Evolutionary conservation across 805 yeast genomes (phyloP), one percentile per base, ranked within the genome.

Genomic region (Candida methanosorbosa): DNA sequence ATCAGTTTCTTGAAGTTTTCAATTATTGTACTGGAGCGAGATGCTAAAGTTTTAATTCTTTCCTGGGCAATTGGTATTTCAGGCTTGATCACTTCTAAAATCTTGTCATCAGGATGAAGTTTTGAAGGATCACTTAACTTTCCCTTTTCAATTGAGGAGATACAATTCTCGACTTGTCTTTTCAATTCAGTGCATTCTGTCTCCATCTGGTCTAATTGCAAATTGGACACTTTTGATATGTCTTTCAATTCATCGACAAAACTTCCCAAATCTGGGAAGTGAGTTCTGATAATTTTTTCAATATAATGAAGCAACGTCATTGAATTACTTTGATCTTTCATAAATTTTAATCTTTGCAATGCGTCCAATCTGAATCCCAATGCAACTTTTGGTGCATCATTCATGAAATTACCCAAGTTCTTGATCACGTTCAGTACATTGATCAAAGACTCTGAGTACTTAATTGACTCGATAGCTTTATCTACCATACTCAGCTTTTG

Each of bases 361-460:
- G 90, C 78, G 29, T 78, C 69, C 38, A 82, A 61, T 46, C 72
- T 78, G 56, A 82, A 81, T 16, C 94, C 94, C 23, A 65, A 64
- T 0, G 84, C 87, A 41, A 71, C 70, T 46, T 78, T 81, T 4
- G 79, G 64, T 6, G 66, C 56, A 46, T 79, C 86, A 51, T 82
- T 82, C 92, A 82, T 82, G 45, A 72, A 81, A 46, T 82, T 82
- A 41, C 92, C 94, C 37, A 82, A 73, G 12, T 78, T 76, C 43
- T 79, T 71, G 40, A 82, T 78, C 29, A 82, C 72, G 41, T 72
- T 76, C 39, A 82, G 68, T 3, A 81, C 70, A 35, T 66, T 65
- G 41, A 73, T 67, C 48, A 82, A 66, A 26, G 73, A 66, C 14
- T 62, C 46, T 0, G 86, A 79, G 12, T 63, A 57, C 34, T 61